phyloP scores from a whole-genome alignment of 176 grass and related monocot species.

The Musa schizocarpa region DNA sequence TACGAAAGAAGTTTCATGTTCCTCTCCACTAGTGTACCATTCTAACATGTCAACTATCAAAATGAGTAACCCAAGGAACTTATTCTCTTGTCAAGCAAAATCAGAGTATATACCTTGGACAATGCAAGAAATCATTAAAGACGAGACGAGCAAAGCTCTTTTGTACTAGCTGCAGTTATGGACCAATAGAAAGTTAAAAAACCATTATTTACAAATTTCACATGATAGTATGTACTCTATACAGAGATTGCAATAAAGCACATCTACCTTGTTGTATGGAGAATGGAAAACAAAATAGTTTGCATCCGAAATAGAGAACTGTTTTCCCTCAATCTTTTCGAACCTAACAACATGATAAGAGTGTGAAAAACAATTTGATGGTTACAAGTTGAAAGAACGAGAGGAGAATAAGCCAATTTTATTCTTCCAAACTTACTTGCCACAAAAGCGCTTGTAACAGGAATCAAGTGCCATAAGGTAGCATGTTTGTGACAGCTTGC shows the following conservation, averaged over 20 bases:
- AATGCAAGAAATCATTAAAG: conserved; percentile 82
- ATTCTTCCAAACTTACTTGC: conserved; percentile 43
- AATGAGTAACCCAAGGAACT: too few species aligned
- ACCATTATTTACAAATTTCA: too few species aligned
- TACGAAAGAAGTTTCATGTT: too few species aligned
- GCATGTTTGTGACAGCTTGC: conserved; percentile 94
- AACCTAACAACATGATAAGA: conserved; percentile 38
- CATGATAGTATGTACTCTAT: background rate
- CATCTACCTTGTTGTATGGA: conserved; percentile 89
- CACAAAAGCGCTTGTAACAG: conserved; percentile 64
- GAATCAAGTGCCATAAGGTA: conserved; percentile 84
- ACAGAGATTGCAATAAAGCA: background rate
- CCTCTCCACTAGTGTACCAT: too few species aligned
- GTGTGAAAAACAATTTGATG: background rate
- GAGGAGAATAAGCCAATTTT: background rate
- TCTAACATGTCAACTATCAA: too few species aligned
- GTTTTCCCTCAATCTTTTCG: conserved; percentile 57
- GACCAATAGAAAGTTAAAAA: background rate
- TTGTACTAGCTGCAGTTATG: conserved; percentile 66
- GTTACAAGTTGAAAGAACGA: background rate
- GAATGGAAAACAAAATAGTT: conserved; percentile 96
- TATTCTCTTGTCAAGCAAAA: background rate
- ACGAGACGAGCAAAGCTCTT: conserved; percentile 86
- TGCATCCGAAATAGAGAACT: conserved; percentile 74
- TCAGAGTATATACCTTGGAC: conserved; percentile 42